Evolutionary conservation across 768 basidiomycete species (phyloP).

Genomic region (Auriscalpium orientale): DNA sequence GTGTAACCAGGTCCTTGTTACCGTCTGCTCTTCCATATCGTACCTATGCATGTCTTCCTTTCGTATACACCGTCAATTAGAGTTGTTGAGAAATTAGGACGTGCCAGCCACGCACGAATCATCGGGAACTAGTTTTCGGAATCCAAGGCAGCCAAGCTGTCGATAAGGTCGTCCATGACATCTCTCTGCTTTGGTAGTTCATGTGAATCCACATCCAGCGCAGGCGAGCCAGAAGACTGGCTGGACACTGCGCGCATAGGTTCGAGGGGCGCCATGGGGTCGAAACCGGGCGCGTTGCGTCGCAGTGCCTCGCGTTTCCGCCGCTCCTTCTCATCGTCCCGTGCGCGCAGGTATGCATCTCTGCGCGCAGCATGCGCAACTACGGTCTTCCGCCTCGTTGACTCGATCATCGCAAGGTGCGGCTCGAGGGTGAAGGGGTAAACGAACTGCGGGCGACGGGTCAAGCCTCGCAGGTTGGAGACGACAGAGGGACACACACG

Average conservation of each 20-base stretch:
- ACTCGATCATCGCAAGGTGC: conserved; percentile 71
- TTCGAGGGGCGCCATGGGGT: conserved; percentile 20
- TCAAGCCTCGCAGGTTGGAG: neutral
- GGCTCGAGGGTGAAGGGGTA: conserved; percentile 94
- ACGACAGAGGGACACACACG: conserved; percentile 35
- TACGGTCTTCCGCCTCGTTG: conserved; percentile 60
- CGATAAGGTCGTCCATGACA: too few relatives aligned
- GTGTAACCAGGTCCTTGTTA: too few relatives aligned
- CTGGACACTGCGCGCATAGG: conserved; percentile 1
- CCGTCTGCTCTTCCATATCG: too few relatives aligned
- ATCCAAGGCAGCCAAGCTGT: too few relatives aligned
- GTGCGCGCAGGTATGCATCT: conserved; percentile 58
- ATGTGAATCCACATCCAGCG: neutral
- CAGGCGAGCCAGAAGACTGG: neutral
- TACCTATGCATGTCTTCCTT: too few relatives aligned
- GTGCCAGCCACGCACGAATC: too few relatives aligned
- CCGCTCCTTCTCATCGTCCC: conserved; percentile 73
- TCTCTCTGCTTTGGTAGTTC: too few relatives aligned
- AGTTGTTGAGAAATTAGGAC: too few relatives aligned
- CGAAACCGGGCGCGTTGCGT: conserved; percentile 79
- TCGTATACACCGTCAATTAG: too few relatives aligned
- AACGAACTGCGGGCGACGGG: conserved; percentile 57
- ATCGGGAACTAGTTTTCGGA: too few relatives aligned
- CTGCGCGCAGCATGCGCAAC: conserved; percentile 58
- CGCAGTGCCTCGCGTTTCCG: conserved; percentile 57